A percentile compares a stretch with the other conserved stretches of the same genome.
Conservation (phyloP, 1,284 basidiomycete genomes). For the Stygiomarasmius scandens region DNA sequence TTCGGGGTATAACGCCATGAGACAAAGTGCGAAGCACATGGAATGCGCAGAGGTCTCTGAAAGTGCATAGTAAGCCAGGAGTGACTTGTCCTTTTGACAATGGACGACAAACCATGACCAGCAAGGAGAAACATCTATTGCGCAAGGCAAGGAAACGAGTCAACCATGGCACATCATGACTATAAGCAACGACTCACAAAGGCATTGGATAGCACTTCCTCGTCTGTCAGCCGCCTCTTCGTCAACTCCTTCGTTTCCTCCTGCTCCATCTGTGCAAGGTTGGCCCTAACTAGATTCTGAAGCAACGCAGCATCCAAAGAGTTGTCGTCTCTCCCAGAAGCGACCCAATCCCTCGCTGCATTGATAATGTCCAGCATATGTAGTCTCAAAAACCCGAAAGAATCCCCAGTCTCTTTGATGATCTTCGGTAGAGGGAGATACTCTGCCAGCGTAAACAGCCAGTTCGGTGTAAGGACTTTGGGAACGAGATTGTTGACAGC, state of each 20-base stretch:
- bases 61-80: too few species aligned
- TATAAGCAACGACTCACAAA: too few species aligned
- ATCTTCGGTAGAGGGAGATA: conserved; percentile 36
- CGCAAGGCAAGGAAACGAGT: too few species aligned
- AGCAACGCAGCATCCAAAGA: conserved; percentile 38
- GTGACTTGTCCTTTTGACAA: too few species aligned
- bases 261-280: conserved; percentile 32
- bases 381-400: conserved; percentile 35
- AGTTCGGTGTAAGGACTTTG: conserved; percentile 33
- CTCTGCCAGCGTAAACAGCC: conserved; percentile 31
- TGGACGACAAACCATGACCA: too few species aligned
- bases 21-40: conserved; percentile 39
- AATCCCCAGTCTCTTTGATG: conserved; percentile 26
- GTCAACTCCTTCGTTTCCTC: conserved; percentile 22
- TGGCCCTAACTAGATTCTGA: conserved; percentile 49
- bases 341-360: conserved; percentile 35
- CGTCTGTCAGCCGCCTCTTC: conserved; percentile 38
- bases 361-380: conserved; percentile 45
- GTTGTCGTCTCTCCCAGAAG: conserved; percentile 24
- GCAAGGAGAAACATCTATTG: background rate
- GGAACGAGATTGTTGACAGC: conserved; percentile 32
- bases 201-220: conserved; percentile 48
- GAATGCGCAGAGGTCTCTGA: conserved; percentile 49
- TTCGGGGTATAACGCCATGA: conserved; percentile 49
- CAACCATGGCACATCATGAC: too few species aligned